These are phyloP conservation scores for Magnaporthiopsis poae DNA, from an alignment of 2,329 filamentous ascomycete species.

Conservation along the genomic window DNA sequence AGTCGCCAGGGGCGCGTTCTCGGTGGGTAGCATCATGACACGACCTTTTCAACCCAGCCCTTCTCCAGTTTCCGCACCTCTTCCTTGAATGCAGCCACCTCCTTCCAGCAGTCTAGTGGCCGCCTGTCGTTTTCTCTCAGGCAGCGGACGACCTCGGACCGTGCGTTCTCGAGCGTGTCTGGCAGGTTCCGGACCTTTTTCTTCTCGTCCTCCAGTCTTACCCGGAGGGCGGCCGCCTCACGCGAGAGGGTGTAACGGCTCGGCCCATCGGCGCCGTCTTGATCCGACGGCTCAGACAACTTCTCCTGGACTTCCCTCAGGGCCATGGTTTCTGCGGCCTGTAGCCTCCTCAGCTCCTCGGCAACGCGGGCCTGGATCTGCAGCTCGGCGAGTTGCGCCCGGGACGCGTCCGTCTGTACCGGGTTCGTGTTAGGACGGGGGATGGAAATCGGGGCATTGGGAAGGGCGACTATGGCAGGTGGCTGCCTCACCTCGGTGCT, in stretches of 20 bases:
- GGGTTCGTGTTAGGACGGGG: not conserved
- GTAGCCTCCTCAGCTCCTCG: constrained; percentile 72
- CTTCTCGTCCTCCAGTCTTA: constrained; percentile 52
- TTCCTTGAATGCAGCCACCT: constrained; percentile 82
- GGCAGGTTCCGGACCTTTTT: constrained; percentile 61
- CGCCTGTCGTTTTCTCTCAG: constrained; percentile 74
- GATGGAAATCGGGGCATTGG: not conserved
- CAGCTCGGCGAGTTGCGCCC: constrained; percentile 72
- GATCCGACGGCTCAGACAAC: constrained; percentile 32
- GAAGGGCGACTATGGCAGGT: constrained; percentile 2
- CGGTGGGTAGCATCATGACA: constrained; percentile 29
- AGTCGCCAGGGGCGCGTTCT: not conserved
- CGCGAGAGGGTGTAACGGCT: constrained; percentile 43
- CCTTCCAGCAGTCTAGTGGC: constrained; percentile 87
- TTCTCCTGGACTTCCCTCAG: constrained; percentile 61
- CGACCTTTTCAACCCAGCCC: constrained; percentile 76
- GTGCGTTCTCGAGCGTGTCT: constrained; percentile 61
- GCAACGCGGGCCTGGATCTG: constrained; percentile 81
- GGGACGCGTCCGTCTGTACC: constrained; percentile 73
- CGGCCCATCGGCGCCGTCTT: constrained; percentile 20
- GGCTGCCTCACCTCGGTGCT: constrained; percentile 63
- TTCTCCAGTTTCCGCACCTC: constrained; percentile 81
- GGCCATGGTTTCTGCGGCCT: constrained; percentile 57
- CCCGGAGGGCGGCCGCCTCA: constrained; percentile 49
- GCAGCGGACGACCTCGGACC: constrained; percentile 68